These are phyloP conservation scores for Psilocybe subaeruginosa DNA, from an alignment of 768 basidiomycete species.

Conservation along the genomic window DNA sequence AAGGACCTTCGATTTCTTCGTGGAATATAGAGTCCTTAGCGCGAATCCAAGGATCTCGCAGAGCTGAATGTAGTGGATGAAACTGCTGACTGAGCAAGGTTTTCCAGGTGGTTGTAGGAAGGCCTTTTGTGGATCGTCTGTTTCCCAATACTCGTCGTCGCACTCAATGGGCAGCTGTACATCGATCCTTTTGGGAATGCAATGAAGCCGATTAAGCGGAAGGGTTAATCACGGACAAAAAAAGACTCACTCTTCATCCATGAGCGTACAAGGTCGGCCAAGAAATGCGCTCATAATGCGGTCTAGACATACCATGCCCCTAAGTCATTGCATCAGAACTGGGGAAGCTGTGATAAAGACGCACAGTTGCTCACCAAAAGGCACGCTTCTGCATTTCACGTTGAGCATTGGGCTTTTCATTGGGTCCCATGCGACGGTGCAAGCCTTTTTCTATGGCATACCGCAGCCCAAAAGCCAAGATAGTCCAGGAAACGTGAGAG, in stretches of 20 bases:
- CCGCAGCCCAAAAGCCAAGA: constrained; percentile 60
- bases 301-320: constrained; percentile 36
- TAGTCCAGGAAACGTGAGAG: constrained; percentile 57
- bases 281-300: constrained; percentile 46
- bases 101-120: constrained; percentile 68
- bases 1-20: constrained; percentile 41
- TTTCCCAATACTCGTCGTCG: constrained; percentile 51
- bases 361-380: constrained; percentile 43
- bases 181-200: constrained; percentile 51
- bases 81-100: constrained; percentile 56
- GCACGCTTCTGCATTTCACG: constrained; percentile 65
- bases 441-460: constrained; percentile 65
- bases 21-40: constrained; percentile 57
- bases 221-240: background rate
- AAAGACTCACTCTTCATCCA: constrained; percentile 68
- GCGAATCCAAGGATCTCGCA: constrained; percentile 66
- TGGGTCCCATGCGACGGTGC: constrained; percentile 52
- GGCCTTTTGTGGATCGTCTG: constrained; percentile 43
- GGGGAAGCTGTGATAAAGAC: background rate
- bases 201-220: background rate
- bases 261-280: constrained; percentile 68
- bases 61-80: constrained; percentile 56
- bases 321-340: constrained; percentile 1
- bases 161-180: constrained; percentile 67
- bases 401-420: constrained; percentile 38